Evolutionary conservation across 2,329 filamentous ascomycete species (phyloP).

Genomic region (Hypoxylon sp.): DNA sequence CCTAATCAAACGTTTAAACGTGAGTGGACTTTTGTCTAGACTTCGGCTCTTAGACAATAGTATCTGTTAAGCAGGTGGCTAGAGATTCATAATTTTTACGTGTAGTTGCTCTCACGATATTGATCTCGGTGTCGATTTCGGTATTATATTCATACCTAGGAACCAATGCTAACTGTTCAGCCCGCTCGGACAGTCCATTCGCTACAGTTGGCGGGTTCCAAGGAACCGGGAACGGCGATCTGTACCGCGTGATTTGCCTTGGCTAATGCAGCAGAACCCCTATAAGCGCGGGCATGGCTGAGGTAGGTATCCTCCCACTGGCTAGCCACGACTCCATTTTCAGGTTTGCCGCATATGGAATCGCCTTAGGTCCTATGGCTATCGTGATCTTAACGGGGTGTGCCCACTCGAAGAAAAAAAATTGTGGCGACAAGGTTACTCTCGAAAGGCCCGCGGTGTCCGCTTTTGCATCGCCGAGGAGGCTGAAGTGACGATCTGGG

Average conservation of each 20-base stretch:
- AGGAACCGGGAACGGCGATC: constrained; percentile 9
- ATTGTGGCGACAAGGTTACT: constrained; percentile 11
- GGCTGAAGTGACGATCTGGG: constrained; percentile 22
- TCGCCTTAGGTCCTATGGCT: constrained; percentile 3
- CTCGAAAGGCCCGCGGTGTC: constrained; percentile 11
- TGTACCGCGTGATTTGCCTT: constrained; percentile 33
- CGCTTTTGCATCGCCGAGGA: constrained; percentile 19
- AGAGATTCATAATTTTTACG: constrained; percentile 12
- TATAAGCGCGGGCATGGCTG: constrained; percentile 1
- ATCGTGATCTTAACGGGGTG: constrained; percentile 10
- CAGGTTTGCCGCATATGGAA: constrained; percentile 14
- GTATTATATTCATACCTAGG: constrained; percentile 22
- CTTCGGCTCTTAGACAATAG: constrained; percentile 2
- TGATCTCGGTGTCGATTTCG: constrained; percentile 33
- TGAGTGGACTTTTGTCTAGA: constrained; percentile 3
- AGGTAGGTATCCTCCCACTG: constrained; percentile 12
- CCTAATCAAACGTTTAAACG: constrained; percentile 8
- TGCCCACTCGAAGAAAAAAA: constrained; percentile 15
- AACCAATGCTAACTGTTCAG: constrained; percentile 13
- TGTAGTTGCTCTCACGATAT: constrained; percentile 11
- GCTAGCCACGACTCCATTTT: constrained; percentile 25
- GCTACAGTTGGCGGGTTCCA: constrained; percentile 2
- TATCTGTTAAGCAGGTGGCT: constrained; percentile 10
- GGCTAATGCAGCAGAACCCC: constrained; percentile 30
- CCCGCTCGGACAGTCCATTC: constrained; percentile 7